These are phyloP conservation scores for Clavispora asparagi DNA, from an alignment of 805 yeast genomes.

Conservation along the genomic window DNA sequence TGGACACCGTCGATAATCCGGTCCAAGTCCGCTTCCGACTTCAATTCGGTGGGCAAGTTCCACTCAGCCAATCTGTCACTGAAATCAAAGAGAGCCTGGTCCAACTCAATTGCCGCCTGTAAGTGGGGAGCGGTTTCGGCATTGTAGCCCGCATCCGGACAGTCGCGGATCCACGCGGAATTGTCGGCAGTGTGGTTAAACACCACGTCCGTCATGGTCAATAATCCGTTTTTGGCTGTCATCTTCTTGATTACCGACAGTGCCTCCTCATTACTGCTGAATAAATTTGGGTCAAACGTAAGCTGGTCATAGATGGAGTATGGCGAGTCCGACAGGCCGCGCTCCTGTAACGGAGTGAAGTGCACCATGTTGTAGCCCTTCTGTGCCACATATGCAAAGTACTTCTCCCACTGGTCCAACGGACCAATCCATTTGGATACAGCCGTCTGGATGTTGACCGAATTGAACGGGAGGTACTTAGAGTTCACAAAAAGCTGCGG, in stretches of 20 bases:
- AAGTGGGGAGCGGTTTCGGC: conserved; percentile 86
- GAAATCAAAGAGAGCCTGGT: conserved; percentile 59
- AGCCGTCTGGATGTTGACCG: conserved; percentile 77
- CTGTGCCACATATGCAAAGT: conserved; percentile 54
- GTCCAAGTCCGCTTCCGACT: conserved; percentile 49
- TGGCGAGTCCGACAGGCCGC: conserved; percentile 91
- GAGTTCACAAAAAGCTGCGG: conserved; percentile 62
- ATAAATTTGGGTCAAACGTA: conserved; percentile 61
- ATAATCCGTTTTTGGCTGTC: conserved; percentile 52
- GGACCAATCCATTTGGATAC: conserved; percentile 91
- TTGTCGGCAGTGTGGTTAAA: conserved; percentile 93
- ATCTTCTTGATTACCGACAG: conserved; percentile 42
- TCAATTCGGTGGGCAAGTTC: conserved; percentile 58
- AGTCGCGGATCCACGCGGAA: conserved; percentile 76
- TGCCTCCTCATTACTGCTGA: conserved; percentile 53
- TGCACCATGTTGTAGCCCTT: conserved; percentile 96
- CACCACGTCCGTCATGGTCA: conserved; percentile 87
- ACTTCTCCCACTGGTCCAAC: conserved; percentile 55
- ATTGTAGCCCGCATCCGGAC: conserved; percentile 90
- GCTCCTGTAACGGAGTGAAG: conserved; percentile 85
- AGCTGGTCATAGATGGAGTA: conserved; percentile 88
- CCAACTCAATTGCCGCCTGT: conserved; percentile 78
- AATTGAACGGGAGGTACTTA: conserved; percentile 62
- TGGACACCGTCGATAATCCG: conserved; percentile 63
- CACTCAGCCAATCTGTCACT: conserved; percentile 51